Conservation (phyloP, 2,329 filamentous ascomycete species). For the Karstenula rhodostoma region DNA sequence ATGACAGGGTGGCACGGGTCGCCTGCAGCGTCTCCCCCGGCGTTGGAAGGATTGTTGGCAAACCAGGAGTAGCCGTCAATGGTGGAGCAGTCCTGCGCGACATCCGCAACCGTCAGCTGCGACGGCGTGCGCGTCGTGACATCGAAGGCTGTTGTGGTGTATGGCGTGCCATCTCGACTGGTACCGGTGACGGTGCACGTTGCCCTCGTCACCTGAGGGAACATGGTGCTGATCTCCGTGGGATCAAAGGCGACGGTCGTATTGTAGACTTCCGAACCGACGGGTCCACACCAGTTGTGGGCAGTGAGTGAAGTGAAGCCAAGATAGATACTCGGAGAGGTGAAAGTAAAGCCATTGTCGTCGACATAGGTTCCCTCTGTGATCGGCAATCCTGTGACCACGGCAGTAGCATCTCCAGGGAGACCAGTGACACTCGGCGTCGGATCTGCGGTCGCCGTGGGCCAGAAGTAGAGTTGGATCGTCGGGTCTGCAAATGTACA, state of each 20-base stretch:
- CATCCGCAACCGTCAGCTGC: slow-evolving; percentile 15
- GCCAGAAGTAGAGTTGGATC: slow-evolving; percentile 21
- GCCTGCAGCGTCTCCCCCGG: slow-evolving; percentile 3
- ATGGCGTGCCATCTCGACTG: background rate
- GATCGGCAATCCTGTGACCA: background rate
- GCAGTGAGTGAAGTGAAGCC: slow-evolving; percentile 16
- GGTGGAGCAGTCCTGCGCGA: slow-evolving; percentile 20
- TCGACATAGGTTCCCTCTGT: slow-evolving; percentile 19
- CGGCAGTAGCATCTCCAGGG: slow-evolving; percentile 10
- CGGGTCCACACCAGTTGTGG: slow-evolving; percentile 2
- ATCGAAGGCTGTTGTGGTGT: background rate
- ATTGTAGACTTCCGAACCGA: slow-evolving; percentile 12
- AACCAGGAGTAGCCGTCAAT: slow-evolving; percentile 21
- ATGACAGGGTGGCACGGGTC: slow-evolving; percentile 25
- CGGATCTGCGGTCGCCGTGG: background rate
- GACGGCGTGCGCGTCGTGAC: background rate
- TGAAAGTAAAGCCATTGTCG: slow-evolving; percentile 22
- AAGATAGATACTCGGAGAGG: slow-evolving; percentile 20
- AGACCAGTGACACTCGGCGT: slow-evolving; percentile 15
- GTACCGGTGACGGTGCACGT: slow-evolving; percentile 4
- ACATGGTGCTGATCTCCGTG: slow-evolving; percentile 19
- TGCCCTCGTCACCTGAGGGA: background rate
- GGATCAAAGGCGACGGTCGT: slow-evolving; percentile 21
- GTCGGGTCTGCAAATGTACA: slow-evolving; percentile 16
- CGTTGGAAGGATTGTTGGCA: slow-evolving; percentile 8